Conservation (phyloP, 2,329 filamentous ascomycete genomes). For the Simplicillium sp. region DNA sequence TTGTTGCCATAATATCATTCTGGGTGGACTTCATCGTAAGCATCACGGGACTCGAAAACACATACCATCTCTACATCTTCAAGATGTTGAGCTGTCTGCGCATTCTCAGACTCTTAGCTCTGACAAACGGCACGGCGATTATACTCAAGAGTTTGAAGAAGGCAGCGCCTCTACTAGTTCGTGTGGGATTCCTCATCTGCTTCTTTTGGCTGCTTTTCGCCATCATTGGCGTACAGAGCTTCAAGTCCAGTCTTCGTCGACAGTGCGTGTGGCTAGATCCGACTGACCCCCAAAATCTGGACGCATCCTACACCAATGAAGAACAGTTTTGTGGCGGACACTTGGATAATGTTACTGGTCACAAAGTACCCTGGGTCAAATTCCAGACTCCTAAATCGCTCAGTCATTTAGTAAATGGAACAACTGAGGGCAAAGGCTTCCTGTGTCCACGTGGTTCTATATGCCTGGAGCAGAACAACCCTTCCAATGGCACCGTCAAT, state of each 20-base stretch:
- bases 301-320: constrained; percentile 49
- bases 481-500: constrained; percentile 76
- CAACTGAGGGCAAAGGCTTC: constrained; percentile 64
- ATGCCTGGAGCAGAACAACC: constrained; percentile 72
- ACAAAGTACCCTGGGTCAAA: constrained; percentile 56
- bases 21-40: constrained; percentile 82
- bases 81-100: constrained; percentile 94
- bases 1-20: constrained; percentile 87
- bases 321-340: constrained; percentile 83
- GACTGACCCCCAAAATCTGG: constrained; percentile 40
- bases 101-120: constrained; percentile 78
- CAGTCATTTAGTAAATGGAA: constrained; percentile 38
- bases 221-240: constrained; percentile 93
- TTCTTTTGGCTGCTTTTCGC: constrained; percentile 99
- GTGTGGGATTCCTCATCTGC: constrained; percentile 86
- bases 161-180: constrained; percentile 80
- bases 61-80: constrained; percentile 75
- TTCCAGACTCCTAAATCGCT: constrained; percentile 25
- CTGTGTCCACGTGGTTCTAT: constrained; percentile 76
- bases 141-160: constrained; percentile 94
- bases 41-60: constrained; percentile 57
- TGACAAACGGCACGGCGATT: constrained; percentile 91
- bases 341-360: constrained; percentile 49
- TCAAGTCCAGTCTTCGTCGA: constrained; percentile 72
- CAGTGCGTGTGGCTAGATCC: constrained; percentile 73